Base-by-base conservation (phyloP, 139 green algal species). In the Coccomyxa sp. region DNA sequence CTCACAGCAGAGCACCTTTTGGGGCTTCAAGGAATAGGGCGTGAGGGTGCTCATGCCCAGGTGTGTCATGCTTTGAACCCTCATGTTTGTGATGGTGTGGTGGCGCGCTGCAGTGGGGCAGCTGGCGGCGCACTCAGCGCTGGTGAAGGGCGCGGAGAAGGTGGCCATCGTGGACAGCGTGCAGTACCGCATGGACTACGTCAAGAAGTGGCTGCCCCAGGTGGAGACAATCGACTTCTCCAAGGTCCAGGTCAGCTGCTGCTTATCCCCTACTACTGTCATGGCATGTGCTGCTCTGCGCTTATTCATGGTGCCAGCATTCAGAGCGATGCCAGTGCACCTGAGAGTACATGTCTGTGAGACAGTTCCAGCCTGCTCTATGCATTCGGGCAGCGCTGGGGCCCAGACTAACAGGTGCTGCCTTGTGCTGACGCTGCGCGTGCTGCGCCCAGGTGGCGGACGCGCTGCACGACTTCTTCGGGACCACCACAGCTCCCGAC, bases 141-240 rank as follows among this genome's bases (percentile, higher is more conserved):
- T 38, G 27, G 80, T 82, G 29, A 71, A 82, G 0, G 87, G 87
- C 29, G 90, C 90, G 0, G 36, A 68, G 8, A 71, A 75, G 0
- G 81, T 93, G 29, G 74, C 91, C 36, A 71, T 93, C 39, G 90
- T 94, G 68, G 90, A 94, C 78, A 50, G 73, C 14, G 75, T 85
- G 29, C 18, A 82, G 41, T 82, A 89, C 77, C 77, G 89, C 39
- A 88, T 93, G 39, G 91, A 94, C 81, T 92, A 90, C 74, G 86
- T 70, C 64, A 55, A 87, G 38, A 79, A 84, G n/a, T 39, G 71
- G 37, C 14, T 72, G 31, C 68, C n/a, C 68, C 24, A 39, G 55
- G 89, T 90, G 9, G 80, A 87, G 38, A 90, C 81, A 12, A 82
- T 93, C 78, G 91, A 93, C 81, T 90, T 89, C 64, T 84, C 70